Evolutionary conservation across 441 rosid genomes (phyloP).

Genomic region (Brassica balearica): DNA sequence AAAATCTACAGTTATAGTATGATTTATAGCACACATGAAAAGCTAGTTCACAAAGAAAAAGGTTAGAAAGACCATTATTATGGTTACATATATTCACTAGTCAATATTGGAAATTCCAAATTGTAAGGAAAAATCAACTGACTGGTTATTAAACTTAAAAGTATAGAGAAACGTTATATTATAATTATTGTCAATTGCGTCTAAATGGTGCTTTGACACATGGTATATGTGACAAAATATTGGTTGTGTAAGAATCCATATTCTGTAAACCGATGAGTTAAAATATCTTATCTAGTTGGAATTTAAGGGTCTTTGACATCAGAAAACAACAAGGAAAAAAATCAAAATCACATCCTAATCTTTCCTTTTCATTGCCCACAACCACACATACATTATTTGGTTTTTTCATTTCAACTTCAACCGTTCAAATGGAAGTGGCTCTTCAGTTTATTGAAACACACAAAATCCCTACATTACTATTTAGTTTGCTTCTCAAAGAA

Average conservation of each 20-base stretch:
- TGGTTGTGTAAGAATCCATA: neutral
- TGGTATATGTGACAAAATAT: neutral
- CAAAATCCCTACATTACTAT: neutral
- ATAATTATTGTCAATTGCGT: neutral
- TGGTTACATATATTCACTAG: neutral
- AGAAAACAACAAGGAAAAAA: neutral
- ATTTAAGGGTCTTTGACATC: neutral
- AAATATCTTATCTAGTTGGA: neutral
- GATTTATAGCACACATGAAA: neutral
- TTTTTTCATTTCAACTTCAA: neutral
- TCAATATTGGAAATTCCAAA: neutral
- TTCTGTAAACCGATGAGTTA: neutral
- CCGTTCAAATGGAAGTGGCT: neutral
- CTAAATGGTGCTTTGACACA: neutral
- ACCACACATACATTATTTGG: slow-evolving; percentile 7
- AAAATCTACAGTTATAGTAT: neutral
- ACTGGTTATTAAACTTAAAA: neutral
- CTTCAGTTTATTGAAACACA: neutral
- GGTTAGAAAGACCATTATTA: neutral
- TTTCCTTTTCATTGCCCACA: neutral
- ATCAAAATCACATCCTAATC: slow-evolving; percentile 4
- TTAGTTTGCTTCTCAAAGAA: neutral
- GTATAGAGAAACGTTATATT: neutral
- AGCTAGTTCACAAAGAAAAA: slow-evolving; percentile 3
- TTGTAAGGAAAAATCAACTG: neutral